Evolutionary conservation across 2,329 filamentous ascomycete species (phyloP), one percentile per base, ranked within the genome.

Genomic region (Ophiosphaerella herpotricha): DNA sequence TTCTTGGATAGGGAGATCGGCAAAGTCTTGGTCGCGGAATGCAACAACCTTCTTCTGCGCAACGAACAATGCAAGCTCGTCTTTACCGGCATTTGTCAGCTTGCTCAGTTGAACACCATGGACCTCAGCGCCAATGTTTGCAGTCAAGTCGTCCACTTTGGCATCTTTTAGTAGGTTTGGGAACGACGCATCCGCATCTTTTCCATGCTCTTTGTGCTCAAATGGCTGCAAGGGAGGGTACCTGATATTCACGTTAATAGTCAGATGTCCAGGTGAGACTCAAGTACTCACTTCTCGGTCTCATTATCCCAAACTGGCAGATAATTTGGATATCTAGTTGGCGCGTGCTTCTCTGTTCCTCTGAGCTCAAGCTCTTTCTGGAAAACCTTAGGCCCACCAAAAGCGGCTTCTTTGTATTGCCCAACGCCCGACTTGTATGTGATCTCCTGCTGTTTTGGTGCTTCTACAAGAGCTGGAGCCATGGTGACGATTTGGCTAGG

Each of bases 41-140:
- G 86, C 82, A 77, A 57, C 88, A 5, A 92, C 88, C 67, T 91
- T 91, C 66, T 88, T 84, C 74, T 90, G 81, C 9, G 89, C 86
- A 9, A 91, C 87, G 55, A 88, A 85, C 18, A 87, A 82, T 1
- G 90, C 89, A 5, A 93, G 80, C 70, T 93, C 86, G 63, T 92
- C 86, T 67, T 90, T 91, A 46, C 85, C 88, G 13, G 85, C 84
- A 37, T 85, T 74, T 45, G 77, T 84, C 11, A 93, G 79, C 54
- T 81, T 79, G 74, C 84, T 89, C 26, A 93, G 76, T 72, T 93
- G 89, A 26, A 92, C 76, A 33, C 87, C 88, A 4, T 76, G 78
- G 29, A 93, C 78, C 66, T 91, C 88, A 13, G 86, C 84, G 48
- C 89, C 89, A 58, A 89, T 91, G 39, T 82, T 85, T 1, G 88